Percentiles rank a stretch among this genome's conserved stretches.
phyloP scores from a whole-genome alignment of 2,329 filamentous ascomycete genomes.

The Colletotrichum somersetense region DNA sequence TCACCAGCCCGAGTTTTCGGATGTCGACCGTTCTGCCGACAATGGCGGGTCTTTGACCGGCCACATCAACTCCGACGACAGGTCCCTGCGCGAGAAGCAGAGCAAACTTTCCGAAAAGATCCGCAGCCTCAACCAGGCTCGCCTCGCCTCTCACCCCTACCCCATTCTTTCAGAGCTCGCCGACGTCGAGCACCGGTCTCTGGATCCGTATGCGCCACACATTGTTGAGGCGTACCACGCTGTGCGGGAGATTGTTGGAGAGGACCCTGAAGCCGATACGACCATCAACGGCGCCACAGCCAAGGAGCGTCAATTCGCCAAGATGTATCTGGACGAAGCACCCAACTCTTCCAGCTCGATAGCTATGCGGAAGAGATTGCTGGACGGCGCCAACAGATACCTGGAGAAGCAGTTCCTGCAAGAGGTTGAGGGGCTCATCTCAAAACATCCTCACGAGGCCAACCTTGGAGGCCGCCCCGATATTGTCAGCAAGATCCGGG shows the following conservation, averaged over 20 bases:
- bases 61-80: conserved; percentile 73
- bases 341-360: conserved; percentile 73
- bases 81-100: conserved; percentile 87
- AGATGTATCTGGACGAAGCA: conserved; percentile 82
- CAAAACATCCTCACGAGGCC: conserved; percentile 88
- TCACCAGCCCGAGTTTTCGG: conserved; percentile 73
- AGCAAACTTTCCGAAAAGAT: conserved; percentile 83
- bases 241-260: conserved; percentile 81
- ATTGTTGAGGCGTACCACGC: conserved; percentile 87
- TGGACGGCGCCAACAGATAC: conserved; percentile 82
- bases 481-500: conserved; percentile 89
- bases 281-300: conserved; percentile 73
- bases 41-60: conserved; percentile 60
- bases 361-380: conserved; percentile 80
- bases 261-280: conserved; percentile 72
- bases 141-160: conserved; percentile 75
- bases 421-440: conserved; percentile 81
- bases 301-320: conserved; percentile 80
- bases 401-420: conserved; percentile 85
- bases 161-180: conserved; percentile 83
- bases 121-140: conserved; percentile 80
- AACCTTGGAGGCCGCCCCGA: conserved; percentile 91
- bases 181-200: conserved; percentile 77
- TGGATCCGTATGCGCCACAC: conserved; percentile 78
- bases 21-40: conserved; percentile 72